Evolutionary conservation across 2,329 filamentous ascomycete species (phyloP), one percentile per base, ranked within the genome.

Genomic region (Onygenales sp.): DNA sequence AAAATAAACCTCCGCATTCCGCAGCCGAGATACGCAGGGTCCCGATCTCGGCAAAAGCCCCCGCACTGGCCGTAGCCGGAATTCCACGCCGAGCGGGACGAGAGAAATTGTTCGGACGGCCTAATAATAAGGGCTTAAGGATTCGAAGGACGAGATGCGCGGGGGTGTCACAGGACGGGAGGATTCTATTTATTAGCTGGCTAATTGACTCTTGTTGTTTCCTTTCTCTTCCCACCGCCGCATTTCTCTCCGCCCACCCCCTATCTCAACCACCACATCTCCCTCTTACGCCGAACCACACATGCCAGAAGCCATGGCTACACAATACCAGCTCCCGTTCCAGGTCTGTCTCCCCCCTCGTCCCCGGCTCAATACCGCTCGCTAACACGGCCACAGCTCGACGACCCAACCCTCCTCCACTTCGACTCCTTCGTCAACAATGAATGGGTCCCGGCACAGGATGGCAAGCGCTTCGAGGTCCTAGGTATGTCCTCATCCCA

Each of bases 391-490:
- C 50, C 2, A 33, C 17, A 75, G 60, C 69, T 81, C 36, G 65
- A 70, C 17, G 73, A 81, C 61, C 68, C 71, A 2, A 70, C 67
- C 31, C 70, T 82, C 11, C 68, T 77, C 13, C 70, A 75, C 36
- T 72, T 72, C 42, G 73, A 79, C 55, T 79, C 74, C 48, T 75
- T 76, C 51, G 67, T 81, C 52, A 68, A 79, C 52, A 74, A 77
- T 50, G 57, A 74, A 59, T 77, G 74, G 69, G 67, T 75, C 1
- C 53, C 67, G 10, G 70, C 78, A 13, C 71, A 70, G 43, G 74
- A 71, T 33, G 73, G 73, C 48, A 68, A 70, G 36, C 72, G 75
- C 0, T 82, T 81, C 55, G 70, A 77, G 55, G 73, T 81, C 8
- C 59, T 78, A 13, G 73, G 70, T 72, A 61, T 21, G 27, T 27